Percentiles rank a stretch among this genome's conserved stretches.
phyloP scores from a whole-genome alignment of 2,329 filamentous ascomycete genomes.

The Rhynchosporium secalis region DNA sequence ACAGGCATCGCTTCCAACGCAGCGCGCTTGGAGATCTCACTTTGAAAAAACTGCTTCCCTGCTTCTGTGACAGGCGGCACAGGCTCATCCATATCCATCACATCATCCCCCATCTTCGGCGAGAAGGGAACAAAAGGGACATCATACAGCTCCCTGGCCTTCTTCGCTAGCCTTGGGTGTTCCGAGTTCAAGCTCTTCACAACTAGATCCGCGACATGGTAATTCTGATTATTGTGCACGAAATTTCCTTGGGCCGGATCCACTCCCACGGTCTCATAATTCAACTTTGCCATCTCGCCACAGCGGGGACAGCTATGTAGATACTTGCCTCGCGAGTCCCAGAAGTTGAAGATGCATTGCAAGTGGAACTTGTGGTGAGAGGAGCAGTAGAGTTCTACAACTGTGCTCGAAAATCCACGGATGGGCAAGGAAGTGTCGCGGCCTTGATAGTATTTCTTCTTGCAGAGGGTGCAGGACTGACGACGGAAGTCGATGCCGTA shows the following conservation, averaged over 20 bases:
- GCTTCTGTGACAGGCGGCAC: neutral
- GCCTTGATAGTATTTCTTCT: neutral
- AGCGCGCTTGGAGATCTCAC: neutral
- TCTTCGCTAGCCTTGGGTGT: neutral
- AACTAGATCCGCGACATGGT: neutral
- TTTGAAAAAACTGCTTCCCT: neutral
- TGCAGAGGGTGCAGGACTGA: neutral
- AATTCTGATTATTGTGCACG: conserved; percentile 11
- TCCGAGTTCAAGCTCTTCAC: neutral
- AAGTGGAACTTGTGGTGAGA: conserved; percentile 19
- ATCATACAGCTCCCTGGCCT: conserved; percentile 7
- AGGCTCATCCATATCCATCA: neutral
- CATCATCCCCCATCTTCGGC: neutral
- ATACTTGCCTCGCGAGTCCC: conserved; percentile 20
- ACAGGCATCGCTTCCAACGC: neutral
- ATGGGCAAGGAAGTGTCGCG: too few species aligned
- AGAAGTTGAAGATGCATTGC: conserved; percentile 23
- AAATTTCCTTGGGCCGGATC: conserved; percentile 4
- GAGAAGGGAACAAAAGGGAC: neutral
- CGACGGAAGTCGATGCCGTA: neutral
- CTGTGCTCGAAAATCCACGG: conserved; percentile 1
- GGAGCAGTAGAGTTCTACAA: conserved; percentile 10
- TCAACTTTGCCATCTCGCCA: conserved; percentile 14
- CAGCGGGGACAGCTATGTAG: conserved; percentile 23
- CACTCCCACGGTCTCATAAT: conserved; percentile 19